phyloP scores from a whole-genome alignment of 805 yeast species.

The Lachancea dasiensis region DNA sequence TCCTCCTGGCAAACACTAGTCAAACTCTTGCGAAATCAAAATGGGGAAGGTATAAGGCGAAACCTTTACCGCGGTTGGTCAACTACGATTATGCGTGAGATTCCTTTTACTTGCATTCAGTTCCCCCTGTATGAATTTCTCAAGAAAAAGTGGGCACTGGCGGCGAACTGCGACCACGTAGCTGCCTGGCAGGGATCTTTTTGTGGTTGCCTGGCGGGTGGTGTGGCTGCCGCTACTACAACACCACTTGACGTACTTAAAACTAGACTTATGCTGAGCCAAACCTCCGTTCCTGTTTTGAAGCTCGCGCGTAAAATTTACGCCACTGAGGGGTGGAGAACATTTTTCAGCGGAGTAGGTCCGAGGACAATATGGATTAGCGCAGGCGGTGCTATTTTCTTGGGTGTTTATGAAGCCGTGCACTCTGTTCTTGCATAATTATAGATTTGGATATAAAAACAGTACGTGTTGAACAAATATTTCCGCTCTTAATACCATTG shows the following conservation, averaged over 20 bases:
- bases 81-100: conserved; percentile 88
- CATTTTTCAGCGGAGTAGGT: conserved; percentile 80
- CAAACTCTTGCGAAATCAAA: conserved; percentile 51
- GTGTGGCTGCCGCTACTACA: conserved; percentile 72
- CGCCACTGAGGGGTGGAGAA: conserved; percentile 66
- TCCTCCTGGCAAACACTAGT: conserved; percentile 64
- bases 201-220: conserved; percentile 80
- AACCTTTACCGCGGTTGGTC: conserved; percentile 93
- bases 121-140: conserved; percentile 88
- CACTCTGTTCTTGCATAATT: conserved; percentile 32
- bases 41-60: conserved; percentile 70
- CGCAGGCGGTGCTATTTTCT: conserved; percentile 96
- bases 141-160: conserved; percentile 53
- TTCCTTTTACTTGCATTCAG: conserved; percentile 93
- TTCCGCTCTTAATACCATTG: too few species aligned
- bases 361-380: conserved; percentile 97
- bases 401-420: conserved; percentile 85
- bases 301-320: conserved; percentile 47
- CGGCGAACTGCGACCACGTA: conserved; percentile 36
- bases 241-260: conserved; percentile 77
- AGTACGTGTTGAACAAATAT: neutral
- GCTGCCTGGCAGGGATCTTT: conserved; percentile 74
- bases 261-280: conserved; percentile 77
- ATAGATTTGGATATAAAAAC: neutral
- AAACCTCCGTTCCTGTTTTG: conserved; percentile 40